Base-by-base conservation (phyloP, 495 filamentous ascomycete species). In the Recurvomyces mirabilis region DNA sequence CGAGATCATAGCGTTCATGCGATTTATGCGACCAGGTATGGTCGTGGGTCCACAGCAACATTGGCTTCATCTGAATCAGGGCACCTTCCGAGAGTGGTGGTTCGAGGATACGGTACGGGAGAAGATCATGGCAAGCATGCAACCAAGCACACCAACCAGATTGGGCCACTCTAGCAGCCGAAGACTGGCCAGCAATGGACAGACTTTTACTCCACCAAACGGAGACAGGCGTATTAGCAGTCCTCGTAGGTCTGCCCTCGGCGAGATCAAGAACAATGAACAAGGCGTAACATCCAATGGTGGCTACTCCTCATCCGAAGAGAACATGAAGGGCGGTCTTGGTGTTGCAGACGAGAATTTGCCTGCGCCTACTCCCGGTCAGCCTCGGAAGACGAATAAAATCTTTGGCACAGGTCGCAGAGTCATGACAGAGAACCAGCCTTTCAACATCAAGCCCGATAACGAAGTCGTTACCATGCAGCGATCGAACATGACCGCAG, bases 21-120 rank as follows among this genome's bases (percentile, higher is more conserved):
- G 91, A 47, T 99, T 99, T 66, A 99, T 96, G 91, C 79, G 91
- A 25, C 91, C 91, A 0, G 91, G 91, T 17, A 99, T 99, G 91
- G 91, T 99, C 1, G 91, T 99, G 24, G 91, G 91, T 0, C 91
- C 91, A n/a, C 91, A 99, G 57, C 91, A 99, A 63, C 91, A 99
- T 62, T 99, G 91, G 91, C 72, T 99, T 14, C 91, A 96, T 59
- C 78, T 96, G 43, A 94, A 99, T 68, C 91, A 99, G 66, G 82
- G 81, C 11, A 75, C 81, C 17, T 99, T 99, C 77, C 79, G 91
- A 11, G 86, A 96, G 57, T 99, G 91, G 91, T 99, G 87, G 87
- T 77, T 83, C 39, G 89, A 94, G 60, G 91, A 96, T 65, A 75
- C 75, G 23, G 71, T 93, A 57, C 84, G 72, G 47, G 74, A 77